Base-by-base conservation (phyloP, 2,329 filamentous ascomycete species). In the Cercospora sesami region DNA sequence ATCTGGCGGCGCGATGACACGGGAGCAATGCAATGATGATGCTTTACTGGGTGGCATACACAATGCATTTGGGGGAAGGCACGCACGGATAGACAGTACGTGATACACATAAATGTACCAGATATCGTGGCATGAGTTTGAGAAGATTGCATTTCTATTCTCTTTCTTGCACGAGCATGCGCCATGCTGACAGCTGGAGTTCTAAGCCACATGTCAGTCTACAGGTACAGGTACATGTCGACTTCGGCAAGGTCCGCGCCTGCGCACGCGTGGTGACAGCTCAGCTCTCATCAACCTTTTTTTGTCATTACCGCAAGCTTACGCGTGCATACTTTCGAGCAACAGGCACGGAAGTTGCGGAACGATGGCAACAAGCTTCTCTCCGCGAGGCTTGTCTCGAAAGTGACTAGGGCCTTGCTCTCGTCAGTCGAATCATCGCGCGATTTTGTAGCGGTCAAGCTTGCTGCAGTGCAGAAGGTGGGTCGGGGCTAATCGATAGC, bases 301-400 rank as follows among this genome's bases (percentile, higher is more conserved):
- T 42, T 42, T 12, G 1, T 10, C 10, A 10, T 53, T 10, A 53
- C 48, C 48, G 48, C 48, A 23, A 55, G 48, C 48, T 55, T 55
- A 55, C 48, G 48, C 48, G 26, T 53, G 48, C 48, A 53, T 53
- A 51, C 9, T 26, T 23, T 26, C 30, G 3, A n/a, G n/a, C n/a
- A n/a, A n/a, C n/a, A n/a, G n/a, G n/a, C 58, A n/a, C 30, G 62
- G 62, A 59, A 39, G 14, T 16, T n/a, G 21, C 51, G 53, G 62
- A 14, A 64, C 53, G 18, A 64, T 18, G 23, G 23, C 8, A 64
- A 64, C 62, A 64, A 64, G 62, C 62, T 59, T 64, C 53, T 64
- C 53, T 58, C 33, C 62, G 45, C 51, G 62, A 64, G 51, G 51
- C 62, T 64, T 64, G 62, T 64, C 62, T 64, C 21, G 53, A 30